Evolutionary conservation across 2,329 filamentous ascomycete species (phyloP).

Genomic region (Trichoderma gracile): DNA sequence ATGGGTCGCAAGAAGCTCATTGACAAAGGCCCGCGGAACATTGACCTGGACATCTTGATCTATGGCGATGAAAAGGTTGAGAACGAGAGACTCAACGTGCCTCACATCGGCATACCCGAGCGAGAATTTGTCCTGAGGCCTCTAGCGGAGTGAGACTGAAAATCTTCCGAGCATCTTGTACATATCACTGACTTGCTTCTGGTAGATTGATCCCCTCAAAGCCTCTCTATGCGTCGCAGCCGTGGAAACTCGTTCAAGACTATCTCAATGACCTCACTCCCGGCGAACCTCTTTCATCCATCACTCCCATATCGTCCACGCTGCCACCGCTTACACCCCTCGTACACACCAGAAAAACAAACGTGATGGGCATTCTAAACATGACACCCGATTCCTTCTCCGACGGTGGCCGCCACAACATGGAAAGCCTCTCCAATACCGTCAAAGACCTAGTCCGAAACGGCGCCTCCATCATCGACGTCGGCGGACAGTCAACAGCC

Average conservation of each 20-base stretch:
- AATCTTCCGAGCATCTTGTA: too few relatives aligned
- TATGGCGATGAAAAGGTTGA: slow-evolving; percentile 69
- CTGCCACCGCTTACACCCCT: slow-evolving; percentile 59
- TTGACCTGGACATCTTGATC: slow-evolving; percentile 89
- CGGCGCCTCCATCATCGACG: slow-evolving; percentile 83
- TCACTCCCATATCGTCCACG: slow-evolving; percentile 55
- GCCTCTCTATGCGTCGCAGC: slow-evolving; percentile 52
- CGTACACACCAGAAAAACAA: slow-evolving; percentile 62
- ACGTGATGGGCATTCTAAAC: slow-evolving; percentile 93
- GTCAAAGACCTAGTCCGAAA: slow-evolving; percentile 62
- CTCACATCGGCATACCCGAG: slow-evolving; percentile 82
- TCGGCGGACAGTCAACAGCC: slow-evolving; percentile 91
- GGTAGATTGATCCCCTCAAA: slow-evolving; percentile 57
- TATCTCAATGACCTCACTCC: slow-evolving; percentile 60
- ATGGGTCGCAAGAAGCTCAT: slow-evolving; percentile 82
- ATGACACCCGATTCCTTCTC: slow-evolving; percentile 97
- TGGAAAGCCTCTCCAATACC: slow-evolving; percentile 57
- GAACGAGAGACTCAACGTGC: slow-evolving; percentile 75
- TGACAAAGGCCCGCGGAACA: slow-evolving; percentile 91
- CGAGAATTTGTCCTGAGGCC: slow-evolving; percentile 92
- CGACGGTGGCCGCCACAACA: slow-evolving; percentile 70
- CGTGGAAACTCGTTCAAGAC: slow-evolving; percentile 62
- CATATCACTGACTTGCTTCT: not conserved
- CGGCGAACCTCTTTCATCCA: slow-evolving; percentile 54
- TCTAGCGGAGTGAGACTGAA: slow-evolving; percentile 65